Evolutionary conservation across 371 early-diverging fungal genomes (phyloP), one percentile per base, ranked within the genome.

Genomic region (Aphelidium insulamus): DNA sequence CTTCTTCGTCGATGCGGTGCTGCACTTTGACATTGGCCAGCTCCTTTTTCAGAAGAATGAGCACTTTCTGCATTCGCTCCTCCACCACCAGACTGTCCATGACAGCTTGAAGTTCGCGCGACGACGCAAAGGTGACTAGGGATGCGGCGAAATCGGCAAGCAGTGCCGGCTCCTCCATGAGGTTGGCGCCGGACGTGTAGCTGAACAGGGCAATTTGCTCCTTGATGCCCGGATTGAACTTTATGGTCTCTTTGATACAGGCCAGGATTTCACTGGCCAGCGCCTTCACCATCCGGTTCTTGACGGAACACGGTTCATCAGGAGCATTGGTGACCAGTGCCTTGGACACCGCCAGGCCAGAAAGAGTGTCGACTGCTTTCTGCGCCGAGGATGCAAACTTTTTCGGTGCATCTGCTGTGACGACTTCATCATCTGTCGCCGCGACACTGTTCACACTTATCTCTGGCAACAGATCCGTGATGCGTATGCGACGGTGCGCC

Each of bases 81-180:
- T 85, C 84, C 2, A 94, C 70, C 14, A 75, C 66, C 16, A 83
- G 50, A 16, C 73, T 69, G 41, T 88, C 88, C 21, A 94, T 55
- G 6, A 94, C 82, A 34, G 69, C 71, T 54, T 94, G 92, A 24
- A 94, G 59, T 44, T 91, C 91, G n/a, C 55, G 49, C 2, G 85
- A 71, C 38, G 84, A 83, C 14, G 88, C 91, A 1, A 77, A 64
- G 1, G 83, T 81, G 2, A 94, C 76, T n/a, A n/a, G n/a, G 6
- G 91, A 88, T 0, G 95, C 91, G 3, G 86, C 86, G 55, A 94
- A 94, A 48, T 94, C 95, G 10, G 95, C 90, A 30, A 91, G 49
- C 32, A 78, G 79, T 18, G 82, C 73, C 17, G 95, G 85, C 37
- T 90, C 88, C 37, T 82, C 83, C 50, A 94, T 81, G 8, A 87